phyloP scores from a whole-genome alignment of 352 stramenopile genomes.

The Phytophthora macrochlamydospora region DNA sequence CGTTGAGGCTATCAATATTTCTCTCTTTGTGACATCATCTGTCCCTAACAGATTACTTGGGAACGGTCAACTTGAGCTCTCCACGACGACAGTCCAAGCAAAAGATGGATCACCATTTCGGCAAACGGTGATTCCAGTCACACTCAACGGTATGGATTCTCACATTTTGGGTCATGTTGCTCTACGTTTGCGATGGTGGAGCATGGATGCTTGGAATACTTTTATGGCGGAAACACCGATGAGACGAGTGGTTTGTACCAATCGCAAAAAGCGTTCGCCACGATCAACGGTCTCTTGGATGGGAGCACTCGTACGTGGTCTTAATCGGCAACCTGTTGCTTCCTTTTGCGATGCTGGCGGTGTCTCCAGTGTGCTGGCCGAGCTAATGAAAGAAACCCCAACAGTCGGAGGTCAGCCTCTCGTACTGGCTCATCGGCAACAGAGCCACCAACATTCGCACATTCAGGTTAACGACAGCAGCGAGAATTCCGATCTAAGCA shows the following conservation, averaged over 20 bases:
- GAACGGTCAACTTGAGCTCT: conserved; percentile 25
- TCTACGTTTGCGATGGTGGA: conserved; percentile 52
- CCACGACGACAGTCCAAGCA: conserved; percentile 5
- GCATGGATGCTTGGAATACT: conserved; percentile 37
- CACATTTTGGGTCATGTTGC: conserved; percentile 31
- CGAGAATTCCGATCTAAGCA: conserved; percentile 4
- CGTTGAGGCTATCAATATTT: conserved; percentile 19
- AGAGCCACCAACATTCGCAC: not conserved
- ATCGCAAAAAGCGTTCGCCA: conserved; percentile 43
- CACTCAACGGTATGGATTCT: conserved; percentile 6
- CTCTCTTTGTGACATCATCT: conserved; percentile 30
- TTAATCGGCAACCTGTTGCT: conserved; percentile 76
- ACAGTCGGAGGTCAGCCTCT: conserved; percentile 2
- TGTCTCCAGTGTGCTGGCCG: conserved; percentile 55
- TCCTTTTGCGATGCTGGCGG: conserved; percentile 78
- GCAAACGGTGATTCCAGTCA: conserved; percentile 32
- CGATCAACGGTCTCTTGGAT: conserved; percentile 59
- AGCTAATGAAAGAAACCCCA: conserved; percentile 30
- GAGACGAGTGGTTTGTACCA: conserved; percentile 73
- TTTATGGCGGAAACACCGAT: conserved; percentile 40
- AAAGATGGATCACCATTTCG: conserved; percentile 28
- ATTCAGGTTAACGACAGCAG: not conserved
- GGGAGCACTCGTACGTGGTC: conserved; percentile 62
- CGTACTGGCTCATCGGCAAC: conserved; percentile 1
- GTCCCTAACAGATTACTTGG: conserved; percentile 21